Percentiles rank a stretch among this genome's conserved stretches.
Conservation (phyloP, 129 eudicot species). For the Glebionis coronaria region DNA sequence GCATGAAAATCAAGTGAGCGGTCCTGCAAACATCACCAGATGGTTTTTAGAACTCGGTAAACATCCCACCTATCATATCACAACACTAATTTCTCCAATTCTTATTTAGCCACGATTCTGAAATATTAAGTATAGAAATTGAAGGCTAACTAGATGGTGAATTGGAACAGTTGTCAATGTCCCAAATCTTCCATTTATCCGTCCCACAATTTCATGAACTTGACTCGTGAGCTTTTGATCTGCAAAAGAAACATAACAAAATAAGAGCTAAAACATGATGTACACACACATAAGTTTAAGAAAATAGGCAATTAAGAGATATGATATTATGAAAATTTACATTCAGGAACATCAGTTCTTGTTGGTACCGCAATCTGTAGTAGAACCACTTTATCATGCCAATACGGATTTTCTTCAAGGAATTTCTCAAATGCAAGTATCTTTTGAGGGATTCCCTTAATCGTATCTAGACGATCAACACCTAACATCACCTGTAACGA, state of each 20-base stretch:
- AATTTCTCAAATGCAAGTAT: conserved; percentile 92
- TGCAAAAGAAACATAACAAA: conserved; percentile 26
- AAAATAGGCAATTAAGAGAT: conserved; percentile 7
- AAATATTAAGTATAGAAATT: background rate
- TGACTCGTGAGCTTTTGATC: conserved; percentile 99
- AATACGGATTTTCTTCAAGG: conserved; percentile 78
- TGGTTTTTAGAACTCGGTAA: background rate
- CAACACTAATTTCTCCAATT: background rate
- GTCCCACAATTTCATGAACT: conserved; percentile 96
- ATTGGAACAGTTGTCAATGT: conserved; percentile 77
- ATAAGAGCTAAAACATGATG: background rate
- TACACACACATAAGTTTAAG: background rate
- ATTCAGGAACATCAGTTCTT: conserved; percentile 96
- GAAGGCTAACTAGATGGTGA: conserved; percentile 83
- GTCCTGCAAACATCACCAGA: conserved; percentile 56
- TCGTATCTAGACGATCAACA: conserved; percentile 95
- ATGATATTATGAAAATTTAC: conserved; percentile 42
- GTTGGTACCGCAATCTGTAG: conserved; percentile 98
- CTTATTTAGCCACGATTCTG: background rate
- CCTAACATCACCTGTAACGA: conserved; percentile 85
- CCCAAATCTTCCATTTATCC: conserved; percentile 95
- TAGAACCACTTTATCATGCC: conserved; percentile 91
- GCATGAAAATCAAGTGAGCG: conserved; percentile 82
- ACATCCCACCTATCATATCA: background rate
- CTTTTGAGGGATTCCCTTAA: conserved; percentile 95